phyloP scores from a whole-genome alignment of 768 basidiomycete species.

The Neoboletus subvelutipes region DNA sequence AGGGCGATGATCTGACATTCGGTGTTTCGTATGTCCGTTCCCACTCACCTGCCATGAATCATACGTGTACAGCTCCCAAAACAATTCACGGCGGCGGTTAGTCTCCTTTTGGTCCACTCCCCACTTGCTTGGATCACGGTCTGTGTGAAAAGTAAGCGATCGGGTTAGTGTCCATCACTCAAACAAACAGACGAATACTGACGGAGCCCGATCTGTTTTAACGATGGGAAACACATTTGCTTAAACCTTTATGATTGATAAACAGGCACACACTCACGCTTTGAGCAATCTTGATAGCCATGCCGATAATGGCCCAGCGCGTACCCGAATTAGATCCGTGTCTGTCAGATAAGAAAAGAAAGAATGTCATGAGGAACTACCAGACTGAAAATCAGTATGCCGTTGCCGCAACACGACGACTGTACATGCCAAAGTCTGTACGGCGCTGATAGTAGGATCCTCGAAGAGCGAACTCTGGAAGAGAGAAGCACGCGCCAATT shows the following conservation, averaged over 20 bases:
- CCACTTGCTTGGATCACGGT: constrained; percentile 71
- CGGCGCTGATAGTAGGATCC: constrained; percentile 64
- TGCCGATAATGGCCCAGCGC: constrained; percentile 67
- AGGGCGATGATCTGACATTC: constrained; percentile 32
- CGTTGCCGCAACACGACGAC: constrained; percentile 21
- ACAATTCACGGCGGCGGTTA: constrained; percentile 60
- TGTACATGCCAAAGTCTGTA: constrained; percentile 60
- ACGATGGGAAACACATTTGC: constrained; percentile 4
- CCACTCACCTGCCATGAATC: constrained; percentile 35
- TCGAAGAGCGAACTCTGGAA: constrained; percentile 67
- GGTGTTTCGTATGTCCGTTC: not conserved
- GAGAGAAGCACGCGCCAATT: constrained; percentile 61
- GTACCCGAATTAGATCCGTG: constrained; percentile 65
- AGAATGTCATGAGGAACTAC: constrained; percentile 70
- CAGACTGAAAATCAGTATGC: constrained; percentile 24
- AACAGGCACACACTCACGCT: constrained; percentile 51
- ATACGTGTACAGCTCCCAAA: constrained; percentile 57
- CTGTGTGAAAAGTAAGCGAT: constrained; percentile 32
- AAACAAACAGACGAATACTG: constrained; percentile 28
- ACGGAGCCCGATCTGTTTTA: constrained; percentile 66
- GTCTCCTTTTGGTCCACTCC: constrained; percentile 57
- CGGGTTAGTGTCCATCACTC: constrained; percentile 2
- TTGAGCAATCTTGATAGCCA: constrained; percentile 68
- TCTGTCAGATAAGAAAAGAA: constrained; percentile 66
- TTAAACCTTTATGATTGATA: not conserved